Base-by-base conservation (phyloP, 176 grass and related monocot genomes). In the Oryza rufipogon region DNA sequence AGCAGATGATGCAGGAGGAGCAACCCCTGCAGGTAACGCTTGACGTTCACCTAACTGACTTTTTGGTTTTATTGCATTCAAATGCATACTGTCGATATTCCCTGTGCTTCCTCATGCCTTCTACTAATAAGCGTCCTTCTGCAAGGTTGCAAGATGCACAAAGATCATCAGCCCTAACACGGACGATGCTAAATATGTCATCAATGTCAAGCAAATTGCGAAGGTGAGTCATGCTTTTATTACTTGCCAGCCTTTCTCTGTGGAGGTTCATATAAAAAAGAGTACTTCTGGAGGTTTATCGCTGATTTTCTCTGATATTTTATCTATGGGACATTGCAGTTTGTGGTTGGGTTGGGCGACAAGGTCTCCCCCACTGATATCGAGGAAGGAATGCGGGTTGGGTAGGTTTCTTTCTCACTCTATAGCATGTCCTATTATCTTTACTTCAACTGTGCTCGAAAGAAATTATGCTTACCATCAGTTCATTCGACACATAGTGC, bases 171-270 rank as follows among this genome's bases (percentile, higher is more conserved):
- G 61, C 49, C 91, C 91, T 15, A 93, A 93, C 64, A 93, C 91
- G 20, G 91, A 93, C 30, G 91, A 93, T 63, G 91, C 91, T 28
- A 93, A 93, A 41, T 93, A 90, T 87, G 78, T 93, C 33, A 93
- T 93, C 73, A 93, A 93, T 78, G 91, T 93, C 22, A 93, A 93
- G 61, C 88, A 93, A 93, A 93, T 93, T 30, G 88, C 85, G n/a
- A 93, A 88, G 88, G 91, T 93, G 73, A 2, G 28, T 23, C 45
- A 48, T 70, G 26, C 4, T 13, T 66, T 22, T 69, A 14, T 51
- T 61, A 66, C 66, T 58, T 66, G 44, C 42, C 54, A 32, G 36
- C 14, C 34, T 47, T 79, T 9, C n/a, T 9, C 20, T 56, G 9
- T 60, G 54, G 19, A 60, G 16, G 56, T 60, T 60, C 19, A 60